These are phyloP conservation scores for Thymus quinquecostatus DNA, from an alignment of 257 asterid species.

Conservation along the genomic window DNA sequence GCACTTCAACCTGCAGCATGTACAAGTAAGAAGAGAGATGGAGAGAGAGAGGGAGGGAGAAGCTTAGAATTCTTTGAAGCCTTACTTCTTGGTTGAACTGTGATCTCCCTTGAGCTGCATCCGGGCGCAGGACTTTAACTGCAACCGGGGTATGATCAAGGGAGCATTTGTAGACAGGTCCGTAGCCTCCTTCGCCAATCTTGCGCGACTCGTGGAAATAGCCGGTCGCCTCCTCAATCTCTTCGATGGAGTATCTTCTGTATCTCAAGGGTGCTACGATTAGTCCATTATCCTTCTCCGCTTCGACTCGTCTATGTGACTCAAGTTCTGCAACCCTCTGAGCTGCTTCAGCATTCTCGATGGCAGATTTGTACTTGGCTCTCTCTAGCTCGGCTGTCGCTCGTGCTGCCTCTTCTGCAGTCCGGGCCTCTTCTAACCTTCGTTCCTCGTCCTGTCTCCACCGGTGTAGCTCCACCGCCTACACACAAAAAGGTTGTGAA, in stretches of 20 bases:
- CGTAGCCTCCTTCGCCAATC: conserved; percentile 96
- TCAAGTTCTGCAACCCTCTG: conserved; percentile 49
- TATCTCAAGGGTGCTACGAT: conserved; percentile 44
- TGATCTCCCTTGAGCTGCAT: conserved; percentile 86
- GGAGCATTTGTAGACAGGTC: conserved; percentile 81
- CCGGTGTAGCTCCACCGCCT: conserved; percentile 80
- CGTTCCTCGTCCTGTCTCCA: conserved; percentile 84
- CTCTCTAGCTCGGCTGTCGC: conserved; percentile 44
- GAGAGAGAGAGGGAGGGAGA: not conserved
- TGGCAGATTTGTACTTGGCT: conserved; percentile 44
- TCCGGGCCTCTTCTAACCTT: conserved; percentile 57
- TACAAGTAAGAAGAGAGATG: not conserved
- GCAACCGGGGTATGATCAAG: conserved; percentile 93
- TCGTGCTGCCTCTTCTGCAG: conserved; percentile 57
- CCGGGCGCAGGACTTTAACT: conserved; percentile 81
- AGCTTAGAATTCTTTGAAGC: not conserved
- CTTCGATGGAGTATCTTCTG: conserved; percentile 71
- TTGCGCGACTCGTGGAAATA: conserved; percentile 53
- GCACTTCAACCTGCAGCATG: conserved; percentile 67
- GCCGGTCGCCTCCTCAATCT: conserved; percentile 76
- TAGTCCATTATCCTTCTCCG: conserved; percentile 37
- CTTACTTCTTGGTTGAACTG: conserved; percentile 88
- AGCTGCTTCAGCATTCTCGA: conserved; percentile 53
- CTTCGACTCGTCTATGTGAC: conserved; percentile 44
- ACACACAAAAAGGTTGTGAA: not conserved